Evolutionary conservation across 2,329 filamentous ascomycete genomes (phyloP).

Genomic region (Fusarium keratoplasticum): DNA sequence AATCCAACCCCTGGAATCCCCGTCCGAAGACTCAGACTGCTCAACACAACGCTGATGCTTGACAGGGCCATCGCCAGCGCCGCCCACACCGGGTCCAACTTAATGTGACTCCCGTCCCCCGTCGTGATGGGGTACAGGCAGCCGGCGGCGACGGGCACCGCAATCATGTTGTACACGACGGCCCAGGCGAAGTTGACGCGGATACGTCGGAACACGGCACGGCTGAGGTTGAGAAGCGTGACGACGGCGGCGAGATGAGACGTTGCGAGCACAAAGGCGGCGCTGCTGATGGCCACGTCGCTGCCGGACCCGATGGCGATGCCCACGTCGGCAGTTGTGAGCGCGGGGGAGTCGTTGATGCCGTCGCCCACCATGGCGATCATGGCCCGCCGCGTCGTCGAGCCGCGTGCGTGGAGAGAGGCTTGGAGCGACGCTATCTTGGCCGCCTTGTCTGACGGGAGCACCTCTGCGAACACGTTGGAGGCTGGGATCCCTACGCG

Average conservation of each 20-base stretch:
- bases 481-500: slow-evolving; percentile 77
- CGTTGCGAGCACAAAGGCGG: slow-evolving; percentile 84
- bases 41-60: slow-evolving; percentile 88
- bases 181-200: slow-evolving; percentile 91
- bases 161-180: slow-evolving; percentile 81
- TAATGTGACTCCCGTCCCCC: slow-evolving; percentile 64
- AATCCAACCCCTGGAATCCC: slow-evolving; percentile 59
- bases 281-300: slow-evolving; percentile 84
- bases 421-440: slow-evolving; percentile 74
- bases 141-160: slow-evolving; percentile 84
- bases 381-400: slow-evolving; percentile 56
- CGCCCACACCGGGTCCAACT: slow-evolving; percentile 85
- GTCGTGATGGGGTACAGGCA: slow-evolving; percentile 73
- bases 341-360: slow-evolving; percentile 88
- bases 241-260: slow-evolving; percentile 77
- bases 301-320: slow-evolving; percentile 87
- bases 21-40: slow-evolving; percentile 78
- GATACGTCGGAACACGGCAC: slow-evolving; percentile 80
- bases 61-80: slow-evolving; percentile 92
- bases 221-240: slow-evolving; percentile 78
- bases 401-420: slow-evolving; percentile 55
- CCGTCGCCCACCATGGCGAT: slow-evolving; percentile 91
- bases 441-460: slow-evolving; percentile 84
- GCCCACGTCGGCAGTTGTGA: slow-evolving; percentile 83
- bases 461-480: slow-evolving; percentile 87